These are phyloP conservation scores for Vachellia collinsii DNA, from an alignment of 306 rosid species.

Conservation along the genomic window DNA sequence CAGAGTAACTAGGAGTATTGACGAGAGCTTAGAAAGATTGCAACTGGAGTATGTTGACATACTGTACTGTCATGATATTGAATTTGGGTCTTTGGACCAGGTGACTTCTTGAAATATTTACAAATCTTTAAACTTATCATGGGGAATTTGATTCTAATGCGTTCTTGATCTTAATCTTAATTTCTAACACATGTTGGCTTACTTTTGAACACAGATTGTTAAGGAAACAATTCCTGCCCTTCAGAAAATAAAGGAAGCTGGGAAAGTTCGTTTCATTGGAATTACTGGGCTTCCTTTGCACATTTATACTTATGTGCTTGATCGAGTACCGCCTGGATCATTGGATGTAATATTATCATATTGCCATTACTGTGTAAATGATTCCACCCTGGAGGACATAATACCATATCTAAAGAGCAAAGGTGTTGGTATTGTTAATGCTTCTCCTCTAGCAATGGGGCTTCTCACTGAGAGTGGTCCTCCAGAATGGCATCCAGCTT, in stretches of 20 bases:
- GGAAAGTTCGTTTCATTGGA: conserved; percentile 85
- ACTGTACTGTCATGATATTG: conserved; percentile 93
- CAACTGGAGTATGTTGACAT: conserved; percentile 90
- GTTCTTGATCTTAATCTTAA: not conserved
- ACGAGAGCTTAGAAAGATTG: conserved; percentile 90
- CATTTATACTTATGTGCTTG: conserved; percentile 79
- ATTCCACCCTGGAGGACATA: conserved; percentile 76
- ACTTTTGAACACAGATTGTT: conserved; percentile 56
- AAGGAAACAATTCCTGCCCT: conserved; percentile 90
- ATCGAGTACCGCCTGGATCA: conserved; percentile 75
- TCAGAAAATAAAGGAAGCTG: conserved; percentile 74
- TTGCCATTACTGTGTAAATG: conserved; percentile 79
- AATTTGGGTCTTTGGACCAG: conserved; percentile 85
- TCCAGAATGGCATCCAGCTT: conserved; percentile 95
- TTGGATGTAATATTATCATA: conserved; percentile 85
- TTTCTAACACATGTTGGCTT: conserved; percentile 13
- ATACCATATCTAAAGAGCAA: conserved; percentile 83
- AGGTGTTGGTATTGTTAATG: conserved; percentile 83
- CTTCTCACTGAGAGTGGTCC: conserved; percentile 93
- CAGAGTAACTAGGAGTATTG: conserved; percentile 78
- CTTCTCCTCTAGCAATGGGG: conserved; percentile 94
- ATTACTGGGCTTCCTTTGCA: conserved; percentile 87
- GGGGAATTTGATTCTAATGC: conserved; percentile 6
- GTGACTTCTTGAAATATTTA: conserved; percentile 33
- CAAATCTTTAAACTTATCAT: not conserved